These are phyloP conservation scores for Aristolochia fimbriata DNA, from an alignment of 164 flowering plant species.

Conservation along the genomic window DNA sequence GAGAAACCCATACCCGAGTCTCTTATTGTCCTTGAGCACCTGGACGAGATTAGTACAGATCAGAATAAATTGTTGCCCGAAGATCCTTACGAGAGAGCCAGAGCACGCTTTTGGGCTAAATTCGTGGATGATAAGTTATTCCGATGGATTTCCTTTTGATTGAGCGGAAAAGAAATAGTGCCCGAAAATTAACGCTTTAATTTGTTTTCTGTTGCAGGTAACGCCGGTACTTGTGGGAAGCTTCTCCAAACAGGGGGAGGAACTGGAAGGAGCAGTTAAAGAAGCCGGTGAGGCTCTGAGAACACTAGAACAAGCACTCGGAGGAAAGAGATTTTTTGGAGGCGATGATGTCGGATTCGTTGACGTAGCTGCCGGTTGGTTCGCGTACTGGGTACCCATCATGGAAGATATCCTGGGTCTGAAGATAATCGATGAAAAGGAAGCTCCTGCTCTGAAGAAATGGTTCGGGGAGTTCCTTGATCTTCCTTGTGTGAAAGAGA, in stretches of 20 bases:
- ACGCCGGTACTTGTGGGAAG: not conserved
- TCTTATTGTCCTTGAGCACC: slow-evolving; percentile 2
- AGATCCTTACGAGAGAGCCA: slow-evolving; percentile 8
- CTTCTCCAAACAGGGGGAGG: not conserved
- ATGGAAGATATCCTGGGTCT: slow-evolving; percentile 3
- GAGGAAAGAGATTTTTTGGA: slow-evolving; percentile 8
- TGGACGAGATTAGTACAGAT: slow-evolving; percentile 2
- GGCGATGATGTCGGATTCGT: slow-evolving; percentile 2
- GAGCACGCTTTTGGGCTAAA: slow-evolving; percentile 5
- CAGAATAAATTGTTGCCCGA: slow-evolving; percentile 1
- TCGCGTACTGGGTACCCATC: slow-evolving; percentile 2
- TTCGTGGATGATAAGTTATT: slow-evolving; percentile 3
- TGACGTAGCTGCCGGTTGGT: slow-evolving; percentile 5
- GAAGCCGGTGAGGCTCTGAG: slow-evolving; percentile 1
- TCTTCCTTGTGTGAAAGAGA: slow-evolving; percentile 3
- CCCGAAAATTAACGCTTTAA: too few species aligned
- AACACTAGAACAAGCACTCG: slow-evolving; percentile 3
- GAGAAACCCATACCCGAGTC: slow-evolving; percentile 7
- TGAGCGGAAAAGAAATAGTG: too few species aligned
- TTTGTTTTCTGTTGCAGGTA: slow-evolving; percentile 1
- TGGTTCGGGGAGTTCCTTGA: slow-evolving; percentile 5
- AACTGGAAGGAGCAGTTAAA: slow-evolving; percentile 2
- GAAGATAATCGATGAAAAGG: slow-evolving; percentile 2
- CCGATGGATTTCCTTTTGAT: not conserved
- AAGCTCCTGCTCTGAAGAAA: slow-evolving; percentile 1